Conservation (phyloP, 352 stramenopile genomes). For the Globisporangium paddicum region DNA sequence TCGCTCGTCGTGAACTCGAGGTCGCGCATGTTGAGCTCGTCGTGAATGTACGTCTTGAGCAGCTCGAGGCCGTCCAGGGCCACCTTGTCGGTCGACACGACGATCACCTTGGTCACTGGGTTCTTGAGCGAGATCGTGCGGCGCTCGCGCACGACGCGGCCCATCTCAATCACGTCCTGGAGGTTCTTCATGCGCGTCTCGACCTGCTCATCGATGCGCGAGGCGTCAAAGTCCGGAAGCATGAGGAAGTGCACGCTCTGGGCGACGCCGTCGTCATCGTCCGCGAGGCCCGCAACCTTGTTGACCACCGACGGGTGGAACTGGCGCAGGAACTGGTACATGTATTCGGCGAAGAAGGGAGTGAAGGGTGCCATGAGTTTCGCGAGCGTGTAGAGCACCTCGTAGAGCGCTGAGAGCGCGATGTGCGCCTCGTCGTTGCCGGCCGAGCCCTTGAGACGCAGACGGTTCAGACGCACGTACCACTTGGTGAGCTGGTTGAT, state of each 20-base stretch:
- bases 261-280: slow-evolving; percentile 89
- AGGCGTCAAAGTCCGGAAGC: slow-evolving; percentile 92
- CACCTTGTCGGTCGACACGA: slow-evolving; percentile 89
- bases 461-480: slow-evolving; percentile 99
- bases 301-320: slow-evolving; percentile 91
- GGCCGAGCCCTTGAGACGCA: slow-evolving; percentile 95
- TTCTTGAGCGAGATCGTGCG: slow-evolving; percentile 97
- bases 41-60: slow-evolving; percentile 93
- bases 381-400: slow-evolving; percentile 94
- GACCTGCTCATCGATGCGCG: slow-evolving; percentile 90
- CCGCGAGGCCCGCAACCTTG: slow-evolving; percentile 40
- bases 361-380: slow-evolving; percentile 99
- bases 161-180: slow-evolving; percentile 96
- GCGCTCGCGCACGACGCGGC: slow-evolving; percentile 95
- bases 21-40: slow-evolving; percentile 97
- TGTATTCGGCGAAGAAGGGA: slow-evolving; percentile 99
- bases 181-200: slow-evolving; percentile 94
- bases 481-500: slow-evolving; percentile 99
- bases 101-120: slow-evolving; percentile 95
- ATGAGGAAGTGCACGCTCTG: slow-evolving; percentile 96
- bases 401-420: slow-evolving; percentile 95
- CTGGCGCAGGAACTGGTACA: slow-evolving; percentile 98
- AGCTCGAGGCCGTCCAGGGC: slow-evolving; percentile 71
- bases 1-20: slow-evolving; percentile 89
- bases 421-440: slow-evolving; percentile 83